Evolutionary conservation across 2,329 filamentous ascomycete genomes (phyloP).

Genomic region (Biscogniauxia sp.): DNA sequence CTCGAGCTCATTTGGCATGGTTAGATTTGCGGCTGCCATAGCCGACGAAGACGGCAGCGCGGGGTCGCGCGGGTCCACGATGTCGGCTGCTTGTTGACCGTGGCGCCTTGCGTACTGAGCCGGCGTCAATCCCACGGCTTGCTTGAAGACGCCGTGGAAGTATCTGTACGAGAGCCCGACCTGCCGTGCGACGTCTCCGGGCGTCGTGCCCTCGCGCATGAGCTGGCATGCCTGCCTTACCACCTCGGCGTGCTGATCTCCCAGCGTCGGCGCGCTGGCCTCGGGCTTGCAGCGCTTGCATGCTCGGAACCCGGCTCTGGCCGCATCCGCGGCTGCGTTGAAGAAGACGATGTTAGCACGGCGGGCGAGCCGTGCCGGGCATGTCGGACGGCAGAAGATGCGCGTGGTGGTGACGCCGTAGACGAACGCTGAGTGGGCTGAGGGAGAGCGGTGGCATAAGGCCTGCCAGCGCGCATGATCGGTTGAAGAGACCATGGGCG

Average conservation of each 20-base stretch:
- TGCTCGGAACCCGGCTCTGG: conserved; percentile 28
- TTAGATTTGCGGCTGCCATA: no score
- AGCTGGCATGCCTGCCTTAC: conserved; percentile 10
- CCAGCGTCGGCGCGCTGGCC: conserved; percentile 3
- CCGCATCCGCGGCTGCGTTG: conserved; percentile 43
- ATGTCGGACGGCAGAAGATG: conserved; percentile 60
- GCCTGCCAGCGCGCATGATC: no score
- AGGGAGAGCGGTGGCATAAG: no score
- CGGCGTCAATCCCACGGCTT: conserved; percentile 14
- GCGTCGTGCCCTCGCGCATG: conserved; percentile 11
- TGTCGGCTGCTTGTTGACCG: no score
- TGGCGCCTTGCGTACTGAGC: neutral
- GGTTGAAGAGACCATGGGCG: no score
- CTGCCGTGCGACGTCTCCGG: conserved; percentile 11
- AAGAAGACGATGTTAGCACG: conserved; percentile 60
- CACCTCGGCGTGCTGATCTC: neutral
- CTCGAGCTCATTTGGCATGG: no score
- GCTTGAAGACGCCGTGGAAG: conserved; percentile 20
- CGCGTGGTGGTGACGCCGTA: conserved; percentile 45
- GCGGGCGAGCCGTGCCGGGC: conserved; percentile 58
- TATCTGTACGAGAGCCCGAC: conserved; percentile 18
- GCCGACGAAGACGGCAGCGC: no score
- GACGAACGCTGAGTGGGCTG: conserved; percentile 31
- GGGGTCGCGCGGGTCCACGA: no score
- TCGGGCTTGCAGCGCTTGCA: conserved; percentile 23